Percentiles rank a stretch among this genome's conserved stretches.
Conservation (phyloP, 1,284 basidiomycete species). For the Peniophora sp. region DNA sequence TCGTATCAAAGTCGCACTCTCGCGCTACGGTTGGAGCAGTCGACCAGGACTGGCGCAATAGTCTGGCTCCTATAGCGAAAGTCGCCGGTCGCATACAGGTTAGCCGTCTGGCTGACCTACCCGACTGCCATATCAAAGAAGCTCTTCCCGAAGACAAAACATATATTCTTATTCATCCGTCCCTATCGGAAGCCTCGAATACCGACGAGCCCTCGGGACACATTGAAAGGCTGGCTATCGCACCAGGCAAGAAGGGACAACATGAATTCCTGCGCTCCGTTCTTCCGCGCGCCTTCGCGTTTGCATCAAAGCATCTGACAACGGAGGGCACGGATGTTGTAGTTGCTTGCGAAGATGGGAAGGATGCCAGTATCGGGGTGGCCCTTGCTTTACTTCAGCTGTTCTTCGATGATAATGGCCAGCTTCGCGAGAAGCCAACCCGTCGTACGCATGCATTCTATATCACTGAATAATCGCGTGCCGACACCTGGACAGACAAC, state of each 20-base stretch:
- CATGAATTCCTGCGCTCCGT: conserved; percentile 37
- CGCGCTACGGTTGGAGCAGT: not conserved
- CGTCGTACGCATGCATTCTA: conserved; percentile 6
- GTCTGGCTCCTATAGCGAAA: conserved; percentile 17
- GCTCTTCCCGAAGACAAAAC: conserved; percentile 3
- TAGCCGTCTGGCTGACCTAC: conserved; percentile 17
- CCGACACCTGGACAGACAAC: conserved; percentile 1
- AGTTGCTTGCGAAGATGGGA: conserved; percentile 49
- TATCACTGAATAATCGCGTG: not conserved
- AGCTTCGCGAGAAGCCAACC: conserved; percentile 10
- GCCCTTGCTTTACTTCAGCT: conserved; percentile 46
- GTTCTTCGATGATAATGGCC: conserved; percentile 52
- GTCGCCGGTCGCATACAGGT: conserved; percentile 17
- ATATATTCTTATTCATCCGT: conserved; percentile 6
- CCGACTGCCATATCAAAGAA: conserved; percentile 10
- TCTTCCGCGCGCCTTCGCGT: conserved; percentile 42
- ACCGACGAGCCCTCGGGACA: not conserved
- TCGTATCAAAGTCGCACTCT: conserved; percentile 25
- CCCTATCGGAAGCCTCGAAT: not conserved
- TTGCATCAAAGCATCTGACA: conserved; percentile 34
- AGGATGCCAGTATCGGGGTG: conserved; percentile 58
- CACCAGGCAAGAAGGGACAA: conserved; percentile 48
- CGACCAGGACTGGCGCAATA: not conserved
- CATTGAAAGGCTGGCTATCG: conserved; percentile 23
- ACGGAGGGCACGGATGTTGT: conserved; percentile 30